Evolutionary conservation across 2,329 filamentous ascomycete genomes (phyloP), one percentile per base, ranked within the genome.

Genomic region (Sphaceloma murrayae): DNA sequence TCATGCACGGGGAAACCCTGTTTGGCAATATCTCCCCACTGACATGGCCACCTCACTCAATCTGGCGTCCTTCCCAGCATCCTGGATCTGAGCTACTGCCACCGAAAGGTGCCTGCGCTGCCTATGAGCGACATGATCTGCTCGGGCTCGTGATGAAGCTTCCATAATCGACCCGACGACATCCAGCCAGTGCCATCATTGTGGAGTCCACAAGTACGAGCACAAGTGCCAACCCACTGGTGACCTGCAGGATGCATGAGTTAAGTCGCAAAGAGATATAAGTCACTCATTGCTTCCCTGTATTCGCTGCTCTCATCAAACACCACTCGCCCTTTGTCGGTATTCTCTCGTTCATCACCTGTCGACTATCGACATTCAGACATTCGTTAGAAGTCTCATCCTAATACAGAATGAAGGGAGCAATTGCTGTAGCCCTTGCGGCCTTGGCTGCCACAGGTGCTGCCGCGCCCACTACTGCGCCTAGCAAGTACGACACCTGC

Each of bases 351-450:
- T 30, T 29, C 19, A 22, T 26, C 26, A 11, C 18, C n/a, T 17
- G 6, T 27, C 11, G 24, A 27, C 24, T 6, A 7, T 27, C 6
- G 7, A 27, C 24, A 27, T 27, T 27, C 24, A 27, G 24, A 29
- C 36, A 16, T 40, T 39, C 10, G 14, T 14, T n/a, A 30, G n/a
- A 16, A 40, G 2, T 30, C 13, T 22, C 21, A 19, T n/a, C 13
- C 5, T 40, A 40, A 40, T 40, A 13, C 22, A 40, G 27, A 40
- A 40, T 40, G 36, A 40, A 40, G 36, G 24, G 36, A 18, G 36
- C 24, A 14, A 10, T 40, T 26, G 24, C 24, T 27, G 26, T 40
- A 22, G 16, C 36, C 22, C 24, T 40, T 16, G 36, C 36, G 24
- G 36, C 22, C 9, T 40, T 40, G 14, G 36, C 36, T n/a, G 36